These are phyloP conservation scores for Leishmania turanica DNA, from an alignment of 208 protist genomes.

Conservation along the genomic window DNA sequence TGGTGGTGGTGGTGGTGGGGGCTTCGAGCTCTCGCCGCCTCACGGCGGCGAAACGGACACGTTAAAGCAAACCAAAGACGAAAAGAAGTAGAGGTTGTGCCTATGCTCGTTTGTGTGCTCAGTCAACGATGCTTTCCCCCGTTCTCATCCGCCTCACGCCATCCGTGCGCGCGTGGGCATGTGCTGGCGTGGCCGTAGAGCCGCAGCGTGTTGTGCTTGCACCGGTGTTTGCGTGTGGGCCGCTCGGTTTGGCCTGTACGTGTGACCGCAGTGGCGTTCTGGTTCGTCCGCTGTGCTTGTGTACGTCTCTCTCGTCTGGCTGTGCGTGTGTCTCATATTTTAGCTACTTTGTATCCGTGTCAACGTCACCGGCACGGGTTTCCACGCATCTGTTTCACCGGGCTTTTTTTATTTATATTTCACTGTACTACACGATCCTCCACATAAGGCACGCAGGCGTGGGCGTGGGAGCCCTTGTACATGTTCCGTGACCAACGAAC, in stretches of 20 bases:
- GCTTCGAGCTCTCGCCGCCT: neutral
- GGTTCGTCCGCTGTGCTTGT: neutral
- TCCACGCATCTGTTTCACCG: too few species aligned
- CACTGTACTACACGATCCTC: neutral
- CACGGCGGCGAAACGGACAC: neutral
- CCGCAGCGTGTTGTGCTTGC: neutral
- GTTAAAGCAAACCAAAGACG: neutral
- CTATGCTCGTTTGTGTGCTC: neutral
- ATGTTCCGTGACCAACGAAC: neutral
- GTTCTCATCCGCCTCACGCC: neutral
- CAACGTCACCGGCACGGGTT: too few species aligned
- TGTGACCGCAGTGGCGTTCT: neutral
- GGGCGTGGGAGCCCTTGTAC: neutral
- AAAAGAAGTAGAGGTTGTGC: neutral
- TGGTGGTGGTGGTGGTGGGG: neutral
- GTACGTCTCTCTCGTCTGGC: neutral
- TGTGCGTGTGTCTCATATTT: neutral
- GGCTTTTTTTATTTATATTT: neutral
- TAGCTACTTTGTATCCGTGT: neutral
- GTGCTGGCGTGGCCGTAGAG: too few species aligned
- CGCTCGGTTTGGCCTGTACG: too few species aligned
- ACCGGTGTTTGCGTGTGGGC: neutral
- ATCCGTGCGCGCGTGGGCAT: too few species aligned
- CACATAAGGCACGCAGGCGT: neutral
- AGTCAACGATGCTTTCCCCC: neutral